Base-by-base conservation (phyloP, 1,284 basidiomycete species). In the Mycena citricolor region DNA sequence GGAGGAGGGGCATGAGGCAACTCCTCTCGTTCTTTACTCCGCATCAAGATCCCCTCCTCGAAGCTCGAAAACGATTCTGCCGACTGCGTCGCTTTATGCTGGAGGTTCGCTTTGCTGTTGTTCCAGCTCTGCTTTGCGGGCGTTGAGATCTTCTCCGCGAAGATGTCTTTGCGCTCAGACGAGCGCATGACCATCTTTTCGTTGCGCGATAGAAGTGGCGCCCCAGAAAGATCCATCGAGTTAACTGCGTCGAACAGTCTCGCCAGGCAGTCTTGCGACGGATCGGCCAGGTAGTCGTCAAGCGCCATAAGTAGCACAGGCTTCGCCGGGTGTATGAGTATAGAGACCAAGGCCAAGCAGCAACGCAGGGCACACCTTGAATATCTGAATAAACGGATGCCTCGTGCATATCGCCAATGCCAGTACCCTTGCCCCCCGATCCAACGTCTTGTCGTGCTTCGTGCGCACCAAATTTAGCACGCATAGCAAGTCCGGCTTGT, bases 321-420 rank as follows among this genome's bases (percentile, higher is more conserved):
- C 91, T 94, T 57, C 29, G 23, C 12, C 16, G 39, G 98, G 51
- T 95, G 79, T 67, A 97, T 94, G 1, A 95, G 95, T 4, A 98
- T 75, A 20, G 92, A 79, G 22, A 8, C 16, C 6, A 40, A 29
- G 13, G 8, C 52, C 93, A 4, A 34, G 16, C 8, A 25, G 13
- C 26, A 11, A 8, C 22, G 30, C 35, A 8, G 14, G 14, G 63
- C 72, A 53, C 48, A 87, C 92, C 77, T 98, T 97, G 81, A 97
- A 99, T 58, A 98, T 91, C 57, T 97, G 92, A 48, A 99, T 93
- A 65, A 90, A 98, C 0, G 97, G 94, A 67, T 95, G 87, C 20
- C 87, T 83, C 0, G 94, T 95, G 60, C 92, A 97, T 54, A 99
- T 90, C 13, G 95, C 95, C 70, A 99, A 79, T 4, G 95, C 95